Conservation (phyloP, 805 yeast species). For the Saccharomycopsis capsularis region DNA sequence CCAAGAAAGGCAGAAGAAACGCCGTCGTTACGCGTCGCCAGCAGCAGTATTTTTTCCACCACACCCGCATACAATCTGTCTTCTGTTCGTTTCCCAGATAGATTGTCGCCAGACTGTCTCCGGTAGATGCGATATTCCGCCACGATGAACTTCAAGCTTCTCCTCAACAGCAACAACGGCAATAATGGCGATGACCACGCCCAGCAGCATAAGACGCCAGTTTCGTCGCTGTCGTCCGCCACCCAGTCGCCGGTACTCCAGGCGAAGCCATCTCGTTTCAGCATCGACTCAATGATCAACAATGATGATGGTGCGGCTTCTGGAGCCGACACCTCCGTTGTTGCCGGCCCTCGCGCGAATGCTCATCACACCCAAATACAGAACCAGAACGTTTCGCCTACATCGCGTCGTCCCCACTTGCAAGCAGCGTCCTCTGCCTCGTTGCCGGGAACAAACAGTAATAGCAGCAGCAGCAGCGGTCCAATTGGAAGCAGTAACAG, state of each 20-base stretch:
- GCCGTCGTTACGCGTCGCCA: too few relatives aligned
- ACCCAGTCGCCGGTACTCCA: background rate
- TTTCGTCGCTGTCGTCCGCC: background rate
- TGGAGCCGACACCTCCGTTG: too few relatives aligned
- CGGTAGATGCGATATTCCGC: too few relatives aligned
- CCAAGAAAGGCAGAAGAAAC: too few relatives aligned
- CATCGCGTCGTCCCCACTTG: background rate
- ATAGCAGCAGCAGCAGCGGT: background rate
- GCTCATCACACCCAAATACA: too few relatives aligned
- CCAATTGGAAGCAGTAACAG: background rate
- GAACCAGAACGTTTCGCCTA: background rate
- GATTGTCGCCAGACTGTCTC: too few relatives aligned
- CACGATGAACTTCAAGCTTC: background rate
- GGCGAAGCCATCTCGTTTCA: slow-evolving; percentile 5
- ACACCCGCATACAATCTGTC: too few relatives aligned
- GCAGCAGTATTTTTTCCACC: too few relatives aligned
- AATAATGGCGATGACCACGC: background rate
- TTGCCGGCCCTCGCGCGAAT: too few relatives aligned
- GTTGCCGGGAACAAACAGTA: too few relatives aligned
- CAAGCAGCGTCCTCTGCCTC: background rate
- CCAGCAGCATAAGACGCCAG: background rate
- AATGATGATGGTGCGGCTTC: background rate
- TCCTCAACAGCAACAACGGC: background rate
- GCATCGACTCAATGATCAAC: slow-evolving; percentile 10
- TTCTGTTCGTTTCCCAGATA: too few relatives aligned